Conservation (phyloP, 164 flowering plant species). For the Aristolochia contorta region DNA sequence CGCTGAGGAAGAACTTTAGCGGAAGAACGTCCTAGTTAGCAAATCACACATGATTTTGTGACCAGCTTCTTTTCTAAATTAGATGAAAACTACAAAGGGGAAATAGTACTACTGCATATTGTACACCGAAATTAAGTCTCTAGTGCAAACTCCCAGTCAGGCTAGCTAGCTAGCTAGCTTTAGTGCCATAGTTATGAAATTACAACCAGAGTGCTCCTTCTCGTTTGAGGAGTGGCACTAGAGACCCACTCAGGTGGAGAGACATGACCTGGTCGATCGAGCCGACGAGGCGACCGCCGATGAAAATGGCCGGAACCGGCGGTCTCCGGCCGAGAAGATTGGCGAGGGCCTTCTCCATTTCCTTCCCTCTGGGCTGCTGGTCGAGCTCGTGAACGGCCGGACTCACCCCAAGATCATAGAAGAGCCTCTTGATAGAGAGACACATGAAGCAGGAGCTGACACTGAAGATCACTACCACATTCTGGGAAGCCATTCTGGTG, state of each 20-base stretch:
- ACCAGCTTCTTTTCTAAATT: no score
- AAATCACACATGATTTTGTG: no score
- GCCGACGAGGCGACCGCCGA: conserved; percentile 25
- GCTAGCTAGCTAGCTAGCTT: no score
- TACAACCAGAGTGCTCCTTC: conserved; percentile 39
- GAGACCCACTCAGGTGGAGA: conserved; percentile 28
- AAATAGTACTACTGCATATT: no score
- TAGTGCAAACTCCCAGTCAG: no score
- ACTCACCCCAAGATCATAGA: conserved; percentile 28
- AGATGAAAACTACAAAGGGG: no score
- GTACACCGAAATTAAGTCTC: no score
- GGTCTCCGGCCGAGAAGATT: conserved; percentile 21
- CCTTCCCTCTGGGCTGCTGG: conserved; percentile 26
- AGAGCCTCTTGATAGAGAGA: conserved; percentile 25
- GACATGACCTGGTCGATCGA: conserved; percentile 26
- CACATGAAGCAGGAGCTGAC: conserved; percentile 34
- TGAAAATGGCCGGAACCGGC: conserved; percentile 26
- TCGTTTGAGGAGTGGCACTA: conserved; percentile 28
- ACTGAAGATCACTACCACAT: conserved; percentile 35
- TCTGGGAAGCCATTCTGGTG: conserved; percentile 5
- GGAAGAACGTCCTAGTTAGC: no score
- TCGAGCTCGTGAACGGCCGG: conserved; percentile 30
- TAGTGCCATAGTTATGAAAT: no score
- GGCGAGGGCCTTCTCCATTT: conserved; percentile 26
- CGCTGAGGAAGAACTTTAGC: no score